phyloP scores from a whole-genome alignment of 805 yeast species.

The Hanseniaspora vineae region DNA sequence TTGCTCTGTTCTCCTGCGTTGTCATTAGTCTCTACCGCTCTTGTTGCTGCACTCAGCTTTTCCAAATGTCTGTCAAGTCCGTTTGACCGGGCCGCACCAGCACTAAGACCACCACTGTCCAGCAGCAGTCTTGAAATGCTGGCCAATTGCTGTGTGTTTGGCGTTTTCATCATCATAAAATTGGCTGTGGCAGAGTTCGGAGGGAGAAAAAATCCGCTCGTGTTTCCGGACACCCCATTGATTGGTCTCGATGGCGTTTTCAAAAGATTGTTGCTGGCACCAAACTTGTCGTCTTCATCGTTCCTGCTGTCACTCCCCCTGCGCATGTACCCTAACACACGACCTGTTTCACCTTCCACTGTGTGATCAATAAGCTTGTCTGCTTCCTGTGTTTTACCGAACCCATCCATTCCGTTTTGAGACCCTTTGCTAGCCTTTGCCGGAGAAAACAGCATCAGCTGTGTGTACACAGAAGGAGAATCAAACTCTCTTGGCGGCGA shows the following conservation, averaged over 20 bases:
- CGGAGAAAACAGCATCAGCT: neutral
- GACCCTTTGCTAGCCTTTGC: neutral
- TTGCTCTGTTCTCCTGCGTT: no score
- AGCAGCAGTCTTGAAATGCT: neutral
- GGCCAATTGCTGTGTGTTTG: neutral
- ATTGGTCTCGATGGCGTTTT: neutral
- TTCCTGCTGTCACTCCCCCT: neutral
- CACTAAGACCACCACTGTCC: neutral
- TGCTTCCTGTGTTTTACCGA: no score
- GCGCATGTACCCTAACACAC: neutral
- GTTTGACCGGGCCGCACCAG: no score
- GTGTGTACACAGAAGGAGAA: neutral
- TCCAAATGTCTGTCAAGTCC: no score
- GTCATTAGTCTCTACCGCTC: neutral
- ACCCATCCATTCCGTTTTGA: neutral
- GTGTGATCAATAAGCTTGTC: no score
- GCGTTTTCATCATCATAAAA: neutral
- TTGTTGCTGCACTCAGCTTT: neutral
- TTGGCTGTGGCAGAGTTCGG: neutral
- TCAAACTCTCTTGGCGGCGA: constrained; percentile 1
- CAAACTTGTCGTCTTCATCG: neutral
- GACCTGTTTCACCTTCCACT: no score
- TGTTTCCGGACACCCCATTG: neutral
- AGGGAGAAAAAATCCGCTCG: neutral
- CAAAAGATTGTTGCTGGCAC: neutral